Evolutionary conservation across 768 basidiomycete species (phyloP).

Genomic region (Lentinula aciculospora): DNA sequence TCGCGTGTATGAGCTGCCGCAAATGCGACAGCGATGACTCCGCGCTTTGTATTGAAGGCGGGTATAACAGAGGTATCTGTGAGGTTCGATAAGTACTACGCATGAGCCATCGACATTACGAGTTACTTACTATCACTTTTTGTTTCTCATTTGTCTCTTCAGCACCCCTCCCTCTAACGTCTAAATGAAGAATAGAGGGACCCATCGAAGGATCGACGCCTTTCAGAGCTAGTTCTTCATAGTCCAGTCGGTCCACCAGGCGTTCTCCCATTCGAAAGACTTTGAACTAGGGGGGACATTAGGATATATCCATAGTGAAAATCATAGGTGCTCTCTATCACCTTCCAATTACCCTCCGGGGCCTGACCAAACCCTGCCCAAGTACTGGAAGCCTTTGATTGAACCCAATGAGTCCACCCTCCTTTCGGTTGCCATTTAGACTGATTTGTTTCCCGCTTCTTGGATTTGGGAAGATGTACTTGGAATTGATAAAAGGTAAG

Average conservation of each 20-base stretch:
- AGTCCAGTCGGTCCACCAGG: constrained; percentile 66
- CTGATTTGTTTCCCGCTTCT: constrained; percentile 20
- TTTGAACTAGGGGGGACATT: constrained; percentile 37
- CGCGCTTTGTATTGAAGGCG: constrained; percentile 34
- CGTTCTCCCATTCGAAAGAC: constrained; percentile 62
- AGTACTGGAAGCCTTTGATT: constrained; percentile 43
- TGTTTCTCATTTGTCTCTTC: constrained; percentile 11
- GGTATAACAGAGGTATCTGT: constrained; percentile 66
- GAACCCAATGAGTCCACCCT: constrained; percentile 43
- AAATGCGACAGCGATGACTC: constrained; percentile 40
- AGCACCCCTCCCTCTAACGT: constrained; percentile 12
- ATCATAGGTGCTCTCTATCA: constrained; percentile 16
- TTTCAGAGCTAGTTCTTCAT: constrained; percentile 76
- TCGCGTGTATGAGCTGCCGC: constrained; percentile 40
- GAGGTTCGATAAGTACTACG: not conserved
- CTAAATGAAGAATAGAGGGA: constrained; percentile 34
- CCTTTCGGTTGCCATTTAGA: constrained; percentile 35
- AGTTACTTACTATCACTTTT: constrained; percentile 10
- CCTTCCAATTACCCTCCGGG: constrained; percentile 66
- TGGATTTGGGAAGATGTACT: constrained; percentile 9
- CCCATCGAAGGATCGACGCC: constrained; percentile 65
- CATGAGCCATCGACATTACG: constrained; percentile 7
- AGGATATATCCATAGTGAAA: not conserved
- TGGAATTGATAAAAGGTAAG: constrained; percentile 6
- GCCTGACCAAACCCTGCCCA: constrained; percentile 73